Conservation (phyloP, 768 basidiomycete species). For the Tulasnella calospora region DNA sequence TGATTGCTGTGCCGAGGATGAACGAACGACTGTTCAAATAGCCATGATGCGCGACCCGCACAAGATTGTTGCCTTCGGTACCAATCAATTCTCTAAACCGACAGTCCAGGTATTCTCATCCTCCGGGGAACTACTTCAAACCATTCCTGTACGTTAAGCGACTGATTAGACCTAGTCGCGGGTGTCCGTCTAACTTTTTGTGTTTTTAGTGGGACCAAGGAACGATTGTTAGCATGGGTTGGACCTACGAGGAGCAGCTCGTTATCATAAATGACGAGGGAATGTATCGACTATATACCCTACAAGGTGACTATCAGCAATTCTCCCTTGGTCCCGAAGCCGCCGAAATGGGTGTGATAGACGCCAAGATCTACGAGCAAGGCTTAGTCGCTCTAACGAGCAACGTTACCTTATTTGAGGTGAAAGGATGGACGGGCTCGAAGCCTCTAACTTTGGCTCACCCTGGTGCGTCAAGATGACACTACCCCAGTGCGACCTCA, state of each 20-base stretch:
- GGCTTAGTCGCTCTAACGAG: slow-evolving; percentile 84
- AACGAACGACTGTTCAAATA: slow-evolving; percentile 35
- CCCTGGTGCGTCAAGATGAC: slow-evolving; percentile 51
- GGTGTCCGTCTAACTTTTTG: slow-evolving; percentile 28
- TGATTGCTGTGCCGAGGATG: background rate
- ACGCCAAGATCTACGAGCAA: slow-evolving; percentile 78
- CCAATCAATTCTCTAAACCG: slow-evolving; percentile 57
- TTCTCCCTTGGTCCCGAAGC: slow-evolving; percentile 79
- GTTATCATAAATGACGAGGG: slow-evolving; percentile 89
- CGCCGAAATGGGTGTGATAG: slow-evolving; percentile 73
- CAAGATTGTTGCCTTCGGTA: slow-evolving; percentile 70
- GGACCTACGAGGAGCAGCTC: slow-evolving; percentile 62
- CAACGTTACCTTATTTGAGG: slow-evolving; percentile 69
- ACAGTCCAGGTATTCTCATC: slow-evolving; percentile 87
- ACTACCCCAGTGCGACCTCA: background rate
- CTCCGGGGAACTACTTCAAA: slow-evolving; percentile 57
- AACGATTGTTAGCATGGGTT: slow-evolving; percentile 71
- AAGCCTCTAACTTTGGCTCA: slow-evolving; percentile 67
- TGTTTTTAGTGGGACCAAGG: slow-evolving; percentile 78
- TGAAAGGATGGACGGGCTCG: slow-evolving; percentile 82
- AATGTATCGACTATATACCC: slow-evolving; percentile 80
- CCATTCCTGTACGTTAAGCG: slow-evolving; percentile 34
- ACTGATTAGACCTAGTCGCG: slow-evolving; percentile 6
- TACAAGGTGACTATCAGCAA: slow-evolving; percentile 81
- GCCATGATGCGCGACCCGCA: slow-evolving; percentile 83